Base-by-base conservation (phyloP, 129 eudicot genomes). In the Arctium lappa region DNA sequence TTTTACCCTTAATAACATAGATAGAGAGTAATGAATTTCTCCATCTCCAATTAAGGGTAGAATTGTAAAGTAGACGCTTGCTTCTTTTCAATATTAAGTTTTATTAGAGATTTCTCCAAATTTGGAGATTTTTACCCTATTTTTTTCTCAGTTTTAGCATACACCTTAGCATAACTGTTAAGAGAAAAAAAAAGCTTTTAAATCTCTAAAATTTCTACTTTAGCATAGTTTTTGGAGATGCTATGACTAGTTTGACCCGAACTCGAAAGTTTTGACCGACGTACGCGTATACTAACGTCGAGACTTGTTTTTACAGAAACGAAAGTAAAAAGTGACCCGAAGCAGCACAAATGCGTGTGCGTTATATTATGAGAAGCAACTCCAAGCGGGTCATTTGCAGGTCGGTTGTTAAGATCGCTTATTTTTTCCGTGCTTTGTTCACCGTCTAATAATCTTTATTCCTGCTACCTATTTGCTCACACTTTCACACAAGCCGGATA, bases 291-390 rank as follows among this genome's bases (percentile, higher is more conserved):
- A 18, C 60, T 30, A 53, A 60, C 30, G 29, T 29, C 16, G 33
- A 33, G 10, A 13, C 0, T 73, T n/a, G 60, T n/a, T 73, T 44
- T 60, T 50, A 82, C 96, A 91, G 96, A 87, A 32, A 86, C 82
- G 83, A 91, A 89, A 84, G 73, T 36, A 18, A 39, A 76, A 39
- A 81, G 80, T 33, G 88, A 86, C 69, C 85, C 85, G 31, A 84
- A 87, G 79, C 93, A 89, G 77, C 88, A 88, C 46, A 89, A 85
- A 60, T 92, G 97, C 39, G 80, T 72, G 1, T 92, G 97, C 74
- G 93, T 88, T 31, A 92, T 92, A 83, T 83, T 92, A 85, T 92
- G 77, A 90, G 81, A 75, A 56, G 74, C 85, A 71, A 73, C 80
- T 87, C 72, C 65, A 79, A 70, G 77, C 77, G 13, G 60, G 65